These are phyloP conservation scores for Penicillium pancosmium DNA, from an alignment of 495 filamentous ascomycete genomes.

Conservation along the genomic window DNA sequence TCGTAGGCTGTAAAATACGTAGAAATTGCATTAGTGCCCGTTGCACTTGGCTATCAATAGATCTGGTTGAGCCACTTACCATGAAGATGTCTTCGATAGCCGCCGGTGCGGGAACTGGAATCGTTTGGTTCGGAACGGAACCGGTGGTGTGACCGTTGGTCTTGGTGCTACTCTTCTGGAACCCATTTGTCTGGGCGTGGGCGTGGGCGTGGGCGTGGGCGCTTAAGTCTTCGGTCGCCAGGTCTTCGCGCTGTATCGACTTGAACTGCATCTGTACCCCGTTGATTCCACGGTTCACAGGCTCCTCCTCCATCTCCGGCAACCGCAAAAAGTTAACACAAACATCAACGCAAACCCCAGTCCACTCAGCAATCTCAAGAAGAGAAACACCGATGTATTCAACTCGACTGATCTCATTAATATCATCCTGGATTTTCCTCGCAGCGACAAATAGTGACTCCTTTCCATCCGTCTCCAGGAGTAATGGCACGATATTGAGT, in stretches of 20 bases:
- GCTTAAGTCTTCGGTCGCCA: conserved; percentile 2
- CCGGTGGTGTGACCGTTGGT: conserved; percentile 19
- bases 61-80: conserved; percentile 18
- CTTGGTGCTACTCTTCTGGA: conserved; percentile 3
- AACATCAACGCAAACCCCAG: conserved; percentile 35
- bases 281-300: background rate
- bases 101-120: conserved; percentile 10
- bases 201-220: background rate
- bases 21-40: conserved; percentile 22
- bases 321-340: conserved; percentile 43
- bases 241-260: conserved; percentile 15
- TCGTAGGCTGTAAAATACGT: conserved; percentile 32
- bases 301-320: conserved; percentile 22
- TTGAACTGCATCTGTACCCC: conserved; percentile 12
- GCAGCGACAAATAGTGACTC: conserved; percentile 28
- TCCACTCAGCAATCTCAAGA: conserved; percentile 39
- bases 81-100: conserved; percentile 19
- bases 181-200: background rate
- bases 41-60: background rate
- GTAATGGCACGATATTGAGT: conserved; percentile 40
- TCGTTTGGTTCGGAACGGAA: conserved; percentile 1
- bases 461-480: conserved; percentile 22
- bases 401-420: conserved; percentile 33
- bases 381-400: conserved; percentile 37
- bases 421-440: conserved; percentile 33